Evolutionary conservation across 306 rosid species (phyloP).

Genomic region (Cyclanthera cordifolia): DNA sequence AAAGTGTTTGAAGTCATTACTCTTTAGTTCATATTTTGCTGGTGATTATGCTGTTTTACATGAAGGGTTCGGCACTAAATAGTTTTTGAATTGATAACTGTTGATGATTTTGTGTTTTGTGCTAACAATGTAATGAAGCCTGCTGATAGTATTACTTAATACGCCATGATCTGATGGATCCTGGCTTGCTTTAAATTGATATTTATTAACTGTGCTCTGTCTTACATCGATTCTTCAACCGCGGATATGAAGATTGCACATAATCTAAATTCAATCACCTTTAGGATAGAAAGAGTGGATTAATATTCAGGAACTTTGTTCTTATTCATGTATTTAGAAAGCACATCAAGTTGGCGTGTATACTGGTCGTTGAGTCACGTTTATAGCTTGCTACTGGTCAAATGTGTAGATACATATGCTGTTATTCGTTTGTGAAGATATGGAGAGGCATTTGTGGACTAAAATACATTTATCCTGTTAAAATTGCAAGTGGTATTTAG

Average conservation of each 20-base stretch:
- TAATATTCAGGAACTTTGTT: not conserved
- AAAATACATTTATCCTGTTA: not conserved
- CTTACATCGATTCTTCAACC: not conserved
- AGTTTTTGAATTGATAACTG: not conserved
- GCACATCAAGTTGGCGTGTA: too few relatives aligned
- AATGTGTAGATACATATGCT: not conserved
- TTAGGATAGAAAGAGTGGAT: not conserved
- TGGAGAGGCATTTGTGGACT: not conserved
- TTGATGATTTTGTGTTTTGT: not conserved
- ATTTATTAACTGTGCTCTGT: not conserved
- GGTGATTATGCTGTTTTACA: not conserved
- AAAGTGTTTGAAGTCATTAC: not conserved
- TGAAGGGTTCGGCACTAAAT: not conserved
- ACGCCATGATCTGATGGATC: not conserved
- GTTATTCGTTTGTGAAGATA: not conserved
- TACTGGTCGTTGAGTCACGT: not conserved
- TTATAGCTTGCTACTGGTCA: not conserved
- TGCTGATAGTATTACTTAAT: not conserved
- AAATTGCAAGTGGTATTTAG: not conserved
- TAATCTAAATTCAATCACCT: not conserved
- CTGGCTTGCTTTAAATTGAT: not conserved
- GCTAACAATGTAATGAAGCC: not conserved
- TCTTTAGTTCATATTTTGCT: not conserved
- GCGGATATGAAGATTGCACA: not conserved
- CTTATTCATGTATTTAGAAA: too few relatives aligned